These are phyloP conservation scores for Volvox carteri DNA, from an alignment of 163 green algal genomes.

Conservation along the genomic window DNA sequence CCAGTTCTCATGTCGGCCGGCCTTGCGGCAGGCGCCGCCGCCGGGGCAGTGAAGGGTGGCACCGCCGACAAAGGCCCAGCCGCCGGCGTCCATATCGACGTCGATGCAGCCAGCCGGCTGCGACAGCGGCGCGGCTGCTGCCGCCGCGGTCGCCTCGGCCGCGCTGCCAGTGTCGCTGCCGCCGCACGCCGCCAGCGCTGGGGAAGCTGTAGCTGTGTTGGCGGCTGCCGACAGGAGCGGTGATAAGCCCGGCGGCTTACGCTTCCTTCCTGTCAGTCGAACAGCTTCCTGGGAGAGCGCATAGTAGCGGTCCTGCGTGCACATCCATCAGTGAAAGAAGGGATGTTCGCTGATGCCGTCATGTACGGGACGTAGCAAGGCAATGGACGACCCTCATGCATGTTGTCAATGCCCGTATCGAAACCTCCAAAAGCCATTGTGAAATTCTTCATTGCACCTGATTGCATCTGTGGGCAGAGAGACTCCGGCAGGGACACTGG, in stretches of 20 bases:
- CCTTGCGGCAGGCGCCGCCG: conserved; percentile 19
- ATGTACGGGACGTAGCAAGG: no score
- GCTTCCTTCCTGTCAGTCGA: conserved; percentile 35
- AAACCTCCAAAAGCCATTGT: no score
- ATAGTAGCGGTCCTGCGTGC: conserved; percentile 28
- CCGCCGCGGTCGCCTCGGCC: neutral
- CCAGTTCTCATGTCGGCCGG: conserved; percentile 48
- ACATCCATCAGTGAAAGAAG: no score
- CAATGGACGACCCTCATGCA: no score
- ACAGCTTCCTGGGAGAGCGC: neutral
- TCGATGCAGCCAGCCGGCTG: neutral
- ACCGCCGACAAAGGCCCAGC: conserved; percentile 22
- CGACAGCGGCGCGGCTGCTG: neutral
- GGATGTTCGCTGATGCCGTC: no score
- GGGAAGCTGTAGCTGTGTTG: no score
- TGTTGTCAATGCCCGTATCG: no score
- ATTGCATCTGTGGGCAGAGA: no score
- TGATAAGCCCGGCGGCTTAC: conserved; percentile 11
- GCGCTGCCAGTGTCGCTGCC: neutral
- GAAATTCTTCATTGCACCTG: no score
- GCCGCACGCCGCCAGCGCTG: neutral
- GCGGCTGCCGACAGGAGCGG: no score
- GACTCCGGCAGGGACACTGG: no score
- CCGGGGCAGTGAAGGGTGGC: conserved; percentile 44
- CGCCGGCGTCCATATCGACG: conserved; percentile 41